These are phyloP conservation scores for Acidiella bohemica DNA, from an alignment of 495 filamentous ascomycete genomes.

Conservation along the genomic window DNA sequence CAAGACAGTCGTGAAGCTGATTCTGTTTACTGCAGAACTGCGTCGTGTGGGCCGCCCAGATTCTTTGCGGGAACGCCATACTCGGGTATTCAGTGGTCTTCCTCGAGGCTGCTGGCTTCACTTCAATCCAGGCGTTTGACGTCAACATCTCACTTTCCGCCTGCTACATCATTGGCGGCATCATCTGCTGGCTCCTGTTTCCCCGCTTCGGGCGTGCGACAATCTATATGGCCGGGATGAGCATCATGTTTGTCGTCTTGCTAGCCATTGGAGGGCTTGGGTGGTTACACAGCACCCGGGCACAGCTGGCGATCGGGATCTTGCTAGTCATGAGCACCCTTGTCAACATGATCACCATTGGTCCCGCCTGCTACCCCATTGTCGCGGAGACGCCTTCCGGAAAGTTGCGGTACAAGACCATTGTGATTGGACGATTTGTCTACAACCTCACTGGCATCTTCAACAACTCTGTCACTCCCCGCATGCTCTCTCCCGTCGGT, in stretches of 20 bases:
- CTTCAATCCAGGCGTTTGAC: slow-evolving; percentile 43
- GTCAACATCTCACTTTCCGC: slow-evolving; percentile 62
- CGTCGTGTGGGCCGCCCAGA: slow-evolving; percentile 25
- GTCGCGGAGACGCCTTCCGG: slow-evolving; percentile 62
- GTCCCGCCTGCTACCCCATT: slow-evolving; percentile 54
- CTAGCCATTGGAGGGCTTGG: slow-evolving; percentile 57
- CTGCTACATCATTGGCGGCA: slow-evolving; percentile 59
- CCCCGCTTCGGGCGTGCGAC: slow-evolving; percentile 53
- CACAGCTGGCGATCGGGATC: slow-evolving; percentile 43
- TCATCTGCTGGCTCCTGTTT: slow-evolving; percentile 64
- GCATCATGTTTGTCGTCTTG: slow-evolving; percentile 50
- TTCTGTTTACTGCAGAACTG: too few species aligned
- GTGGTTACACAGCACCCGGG: slow-evolving; percentile 36
- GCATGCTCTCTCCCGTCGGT: slow-evolving; percentile 41
- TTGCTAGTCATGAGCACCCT: slow-evolving; percentile 62
- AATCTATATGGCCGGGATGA: slow-evolving; percentile 55
- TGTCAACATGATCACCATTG: slow-evolving; percentile 67
- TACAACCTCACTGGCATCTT: slow-evolving; percentile 63
- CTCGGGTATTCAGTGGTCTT: slow-evolving; percentile 51
- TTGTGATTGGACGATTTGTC: slow-evolving; percentile 53
- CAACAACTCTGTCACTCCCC: slow-evolving; percentile 55
- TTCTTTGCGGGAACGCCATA: slow-evolving; percentile 29
- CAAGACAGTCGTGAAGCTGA: slow-evolving; percentile 24
- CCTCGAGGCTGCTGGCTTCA: slow-evolving; percentile 48
- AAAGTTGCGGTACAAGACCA: slow-evolving; percentile 64